These are phyloP conservation scores for Rhizomucor pusillus DNA, from an alignment of 371 early-diverging fungal genomes.

Conservation along the genomic window DNA sequence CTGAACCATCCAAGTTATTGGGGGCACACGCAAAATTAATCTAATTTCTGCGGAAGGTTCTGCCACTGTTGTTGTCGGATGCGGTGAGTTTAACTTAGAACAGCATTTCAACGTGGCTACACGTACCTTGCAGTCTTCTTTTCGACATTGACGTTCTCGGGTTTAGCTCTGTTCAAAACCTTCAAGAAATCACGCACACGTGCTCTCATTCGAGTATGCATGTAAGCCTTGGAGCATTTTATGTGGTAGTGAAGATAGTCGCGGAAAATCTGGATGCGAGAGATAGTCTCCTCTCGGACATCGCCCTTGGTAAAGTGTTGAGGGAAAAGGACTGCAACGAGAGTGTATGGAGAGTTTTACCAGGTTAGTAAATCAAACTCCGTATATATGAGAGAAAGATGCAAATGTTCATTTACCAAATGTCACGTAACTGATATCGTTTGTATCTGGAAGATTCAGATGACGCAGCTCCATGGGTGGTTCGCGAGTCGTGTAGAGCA, in stretches of 20 bases:
- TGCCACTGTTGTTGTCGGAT: slow-evolving; percentile 24
- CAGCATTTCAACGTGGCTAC: neutral
- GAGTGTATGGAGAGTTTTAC: neutral
- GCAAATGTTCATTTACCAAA: slow-evolving; percentile 66
- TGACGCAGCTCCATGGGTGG: slow-evolving; percentile 93
- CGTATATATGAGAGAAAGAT: neutral
- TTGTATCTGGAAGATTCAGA: slow-evolving; percentile 68
- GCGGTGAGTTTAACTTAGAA: neutral
- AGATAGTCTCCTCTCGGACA: slow-evolving; percentile 84
- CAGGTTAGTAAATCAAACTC: neutral
- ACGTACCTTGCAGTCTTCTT: slow-evolving; percentile 83
- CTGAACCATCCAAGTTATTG: too few relatives aligned
- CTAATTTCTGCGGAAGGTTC: slow-evolving; percentile 34
- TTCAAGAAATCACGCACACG: slow-evolving; percentile 95
- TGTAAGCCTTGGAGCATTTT: slow-evolving; percentile 97
- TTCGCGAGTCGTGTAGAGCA: slow-evolving; percentile 88
- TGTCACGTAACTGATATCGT: slow-evolving; percentile 86
- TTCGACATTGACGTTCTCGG: slow-evolving; percentile 76
- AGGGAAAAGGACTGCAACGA: slow-evolving; percentile 83
- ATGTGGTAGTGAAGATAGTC: slow-evolving; percentile 99
- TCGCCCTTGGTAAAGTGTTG: slow-evolving; percentile 78
- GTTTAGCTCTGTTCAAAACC: slow-evolving; percentile 97
- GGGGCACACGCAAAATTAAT: neutral
- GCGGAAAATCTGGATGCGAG: slow-evolving; percentile 93
- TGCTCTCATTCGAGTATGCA: slow-evolving; percentile 97